Evolutionary conservation across 352 stramenopile genomes (phyloP), one percentile per base, ranked within the genome.

Genomic region (Aphanomyces astaci): DNA sequence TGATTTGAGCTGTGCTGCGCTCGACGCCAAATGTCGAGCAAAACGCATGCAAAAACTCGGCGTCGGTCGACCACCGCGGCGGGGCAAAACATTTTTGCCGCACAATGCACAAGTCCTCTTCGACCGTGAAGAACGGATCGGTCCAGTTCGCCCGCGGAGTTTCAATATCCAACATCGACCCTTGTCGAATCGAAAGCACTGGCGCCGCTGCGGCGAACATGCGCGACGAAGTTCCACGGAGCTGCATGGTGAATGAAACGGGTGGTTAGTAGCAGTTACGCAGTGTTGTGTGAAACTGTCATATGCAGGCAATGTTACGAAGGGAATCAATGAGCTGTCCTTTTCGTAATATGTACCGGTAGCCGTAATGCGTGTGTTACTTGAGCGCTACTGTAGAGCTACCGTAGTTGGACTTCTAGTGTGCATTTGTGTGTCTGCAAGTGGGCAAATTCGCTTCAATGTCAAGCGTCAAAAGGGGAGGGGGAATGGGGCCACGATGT

Each of bases 21-120:
- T 57, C 17, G 0, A 76, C 27, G 15, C 73, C 75, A 65, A 89
- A 84, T 32, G 88, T n/a, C 0, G 75, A n/a, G 11, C 74, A 75
- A 65, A 89, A 84, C 30, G 87, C 72, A 22, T 70, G 72, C 22
- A 77, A 73, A 49, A 88, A 88, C 13, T 77, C 73, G 17, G 62
- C 45, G 15, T 86, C 77, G 1, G 72, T 62, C 2, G 78, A 45
- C 5, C 72, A 65, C 4, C 79, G 39, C 33, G 85, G 76, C 0
- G 81, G 80, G 32, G 82, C 70, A 39, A 89, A 92, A 57, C 81
- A 92, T 24, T 74, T 74, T 2, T 80, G 66, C 24, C 75, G 78
- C 19, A 92, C 78, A 10, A 89, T 72, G 13, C 89, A 67, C n/a
- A 92, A 51, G 43, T 92, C 84, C 55, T 92, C 72, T 1, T 75